These are phyloP conservation scores for Trifolium pratense DNA, from an alignment of 306 rosid species.

Conservation along the genomic window DNA sequence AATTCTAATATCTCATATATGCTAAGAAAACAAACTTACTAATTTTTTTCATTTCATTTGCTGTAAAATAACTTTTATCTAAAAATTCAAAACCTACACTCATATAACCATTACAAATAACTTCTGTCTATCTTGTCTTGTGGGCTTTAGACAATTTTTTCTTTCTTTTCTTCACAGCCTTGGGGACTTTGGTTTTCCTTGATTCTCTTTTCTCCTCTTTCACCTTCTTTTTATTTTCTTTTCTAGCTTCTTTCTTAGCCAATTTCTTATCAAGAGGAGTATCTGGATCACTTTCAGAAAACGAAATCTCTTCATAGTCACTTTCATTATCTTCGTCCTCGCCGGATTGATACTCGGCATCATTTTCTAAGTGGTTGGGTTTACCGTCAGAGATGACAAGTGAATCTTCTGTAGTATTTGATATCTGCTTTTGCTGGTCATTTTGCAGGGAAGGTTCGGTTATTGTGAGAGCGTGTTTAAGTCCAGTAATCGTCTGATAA, in stretches of 20 bases:
- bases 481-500: conserved; percentile 83
- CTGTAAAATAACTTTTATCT: conserved; percentile 11
- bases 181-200: conserved; percentile 74
- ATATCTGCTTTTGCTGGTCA: conserved; percentile 36
- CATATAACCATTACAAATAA: conserved; percentile 8
- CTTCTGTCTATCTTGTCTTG: conserved; percentile 58
- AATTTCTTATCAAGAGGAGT: conserved; percentile 71
- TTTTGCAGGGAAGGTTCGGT: conserved; percentile 41
- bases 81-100: not conserved
- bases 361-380: conserved; percentile 29
- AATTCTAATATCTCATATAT: not conserved
- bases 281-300: conserved; percentile 48
- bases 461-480: conserved; percentile 57
- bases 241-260: conserved; percentile 83
- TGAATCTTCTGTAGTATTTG: conserved; percentile 30
- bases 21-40: conserved; percentile 1
- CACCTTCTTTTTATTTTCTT: conserved; percentile 86
- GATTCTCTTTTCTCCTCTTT: conserved; percentile 91
- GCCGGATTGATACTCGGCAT: conserved; percentile 40
- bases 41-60: not conserved
- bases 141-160: conserved; percentile 72
- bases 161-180: conserved; percentile 83
- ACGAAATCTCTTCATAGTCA: conserved; percentile 59
- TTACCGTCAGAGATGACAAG: no score
- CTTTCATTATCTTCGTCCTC: conserved; percentile 46